phyloP scores from a whole-genome alignment of 176 grass and related monocot genomes.

The Sorghum bicolor region DNA sequence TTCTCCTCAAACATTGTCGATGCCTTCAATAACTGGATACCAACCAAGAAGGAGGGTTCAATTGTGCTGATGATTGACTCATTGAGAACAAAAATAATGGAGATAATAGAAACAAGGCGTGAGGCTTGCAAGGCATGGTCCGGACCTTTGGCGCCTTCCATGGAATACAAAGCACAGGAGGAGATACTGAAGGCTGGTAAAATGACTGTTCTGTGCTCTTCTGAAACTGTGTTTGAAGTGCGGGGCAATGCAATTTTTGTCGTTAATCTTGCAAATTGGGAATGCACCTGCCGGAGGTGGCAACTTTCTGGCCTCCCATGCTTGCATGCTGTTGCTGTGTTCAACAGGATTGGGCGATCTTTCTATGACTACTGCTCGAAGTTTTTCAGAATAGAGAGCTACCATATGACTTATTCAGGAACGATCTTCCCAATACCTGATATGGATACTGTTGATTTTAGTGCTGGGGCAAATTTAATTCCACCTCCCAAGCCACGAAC shows the following conservation, averaged over 20 bases:
- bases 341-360: constrained; percentile 58
- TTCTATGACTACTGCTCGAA: constrained; percentile 80
- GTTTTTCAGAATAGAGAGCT: constrained; percentile 73
- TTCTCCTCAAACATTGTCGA: constrained; percentile 89
- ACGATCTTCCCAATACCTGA: constrained; percentile 81
- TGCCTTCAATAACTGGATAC: constrained; percentile 94
- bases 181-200: constrained; percentile 69
- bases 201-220: constrained; percentile 81
- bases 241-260: constrained; percentile 79
- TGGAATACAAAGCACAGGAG: constrained; percentile 77
- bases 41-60: constrained; percentile 78
- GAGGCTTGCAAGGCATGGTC: constrained; percentile 61
- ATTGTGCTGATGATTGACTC: constrained; percentile 81
- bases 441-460: constrained; percentile 80
- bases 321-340: constrained; percentile 86
- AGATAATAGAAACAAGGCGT: constrained; percentile 65
- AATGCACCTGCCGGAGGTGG: constrained; percentile 94
- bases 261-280: constrained; percentile 79
- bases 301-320: constrained; percentile 89
- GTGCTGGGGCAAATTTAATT: constrained; percentile 50
- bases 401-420: constrained; percentile 68
- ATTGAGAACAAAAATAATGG: constrained; percentile 66
- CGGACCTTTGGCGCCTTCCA: constrained; percentile 76
- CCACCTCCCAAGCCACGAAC: constrained; percentile 63
- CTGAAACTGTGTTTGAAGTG: constrained; percentile 95